Evolutionary conservation across 2,329 filamentous ascomycete genomes (phyloP).

Genomic region (Penicillium sp.): DNA sequence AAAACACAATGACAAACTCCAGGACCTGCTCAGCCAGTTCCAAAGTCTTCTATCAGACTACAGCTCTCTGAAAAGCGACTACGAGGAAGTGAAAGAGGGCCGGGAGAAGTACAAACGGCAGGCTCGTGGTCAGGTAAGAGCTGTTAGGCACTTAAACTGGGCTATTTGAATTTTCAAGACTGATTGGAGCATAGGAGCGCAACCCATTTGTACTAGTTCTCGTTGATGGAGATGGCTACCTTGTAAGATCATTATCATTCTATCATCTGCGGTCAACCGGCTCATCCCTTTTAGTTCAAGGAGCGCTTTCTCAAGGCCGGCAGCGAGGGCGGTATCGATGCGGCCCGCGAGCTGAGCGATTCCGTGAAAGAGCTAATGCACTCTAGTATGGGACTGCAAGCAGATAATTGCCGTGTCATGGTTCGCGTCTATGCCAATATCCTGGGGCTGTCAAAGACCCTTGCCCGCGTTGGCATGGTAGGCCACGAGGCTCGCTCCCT

Average conservation of each 20-base stretch:
- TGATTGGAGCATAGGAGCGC: slow-evolving; percentile 39
- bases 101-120: slow-evolving; percentile 57
- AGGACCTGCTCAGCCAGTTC: slow-evolving; percentile 41
- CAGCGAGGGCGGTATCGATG: slow-evolving; percentile 55
- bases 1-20: slow-evolving; percentile 31
- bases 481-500: slow-evolving; percentile 58
- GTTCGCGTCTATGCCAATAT: slow-evolving; percentile 58
- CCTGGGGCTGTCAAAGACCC: slow-evolving; percentile 51
- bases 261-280: slow-evolving; percentile 53
- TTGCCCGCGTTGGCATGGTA: slow-evolving; percentile 50
- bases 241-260: slow-evolving; percentile 23
- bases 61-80: slow-evolving; percentile 56
- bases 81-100: slow-evolving; percentile 55
- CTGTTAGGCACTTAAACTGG: background rate
- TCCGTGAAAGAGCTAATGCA: slow-evolving; percentile 49
- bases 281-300: slow-evolving; percentile 57
- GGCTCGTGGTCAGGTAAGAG: slow-evolving; percentile 43
- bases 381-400: slow-evolving; percentile 42
- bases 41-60: slow-evolving; percentile 53
- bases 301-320: slow-evolving; percentile 50
- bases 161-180: background rate
- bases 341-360: slow-evolving; percentile 55
- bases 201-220: slow-evolving; percentile 62
- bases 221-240: slow-evolving; percentile 62
- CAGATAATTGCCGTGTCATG: slow-evolving; percentile 54